Evolutionary conservation across 2,329 filamentous ascomycete species (phyloP).

Genomic region (Penicillium sp.): DNA sequence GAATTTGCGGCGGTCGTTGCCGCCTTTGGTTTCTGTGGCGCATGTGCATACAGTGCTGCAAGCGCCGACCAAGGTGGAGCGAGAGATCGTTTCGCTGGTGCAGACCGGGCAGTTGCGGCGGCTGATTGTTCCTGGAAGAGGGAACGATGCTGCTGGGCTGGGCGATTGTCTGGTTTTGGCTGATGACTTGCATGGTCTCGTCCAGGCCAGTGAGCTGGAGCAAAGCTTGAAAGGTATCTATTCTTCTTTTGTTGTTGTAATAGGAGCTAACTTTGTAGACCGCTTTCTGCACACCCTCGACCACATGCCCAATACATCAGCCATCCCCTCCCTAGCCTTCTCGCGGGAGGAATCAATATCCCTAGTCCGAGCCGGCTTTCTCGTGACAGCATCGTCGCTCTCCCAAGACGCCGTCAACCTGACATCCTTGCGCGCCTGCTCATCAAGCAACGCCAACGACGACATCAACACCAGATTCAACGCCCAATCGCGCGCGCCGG

Average conservation of each 20-base stretch:
- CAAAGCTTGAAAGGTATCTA: conserved; percentile 36
- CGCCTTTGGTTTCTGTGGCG: conserved; percentile 56
- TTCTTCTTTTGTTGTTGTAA: too few relatives aligned
- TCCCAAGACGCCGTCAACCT: conserved; percentile 38
- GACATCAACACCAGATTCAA: background rate
- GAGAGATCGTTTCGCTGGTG: conserved; percentile 54
- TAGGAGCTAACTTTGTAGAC: conserved; percentile 26
- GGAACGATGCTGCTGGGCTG: conserved; percentile 52
- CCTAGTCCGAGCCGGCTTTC: conserved; percentile 52
- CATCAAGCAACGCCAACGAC: conserved; percentile 13
- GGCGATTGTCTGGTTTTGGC: conserved; percentile 57
- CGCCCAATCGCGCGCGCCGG: conserved; percentile 25
- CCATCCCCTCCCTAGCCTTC: conserved; percentile 44
- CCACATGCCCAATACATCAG: conserved; percentile 44
- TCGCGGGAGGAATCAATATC: conserved; percentile 44
- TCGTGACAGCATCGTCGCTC: conserved; percentile 47
- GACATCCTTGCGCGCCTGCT: conserved; percentile 36
- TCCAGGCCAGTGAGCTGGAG: conserved; percentile 33
- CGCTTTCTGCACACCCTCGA: conserved; percentile 50
- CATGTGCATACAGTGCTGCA: conserved; percentile 57
- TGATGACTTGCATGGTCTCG: conserved; percentile 48
- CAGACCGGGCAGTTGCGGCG: conserved; percentile 50
- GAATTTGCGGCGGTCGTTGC: conserved; percentile 52
- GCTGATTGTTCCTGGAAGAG: conserved; percentile 54
- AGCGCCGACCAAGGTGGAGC: conserved; percentile 56